These are phyloP conservation scores for Neocatenulostroma microsporum DNA, from an alignment of 2,329 filamentous ascomycete genomes.

Conservation along the genomic window DNA sequence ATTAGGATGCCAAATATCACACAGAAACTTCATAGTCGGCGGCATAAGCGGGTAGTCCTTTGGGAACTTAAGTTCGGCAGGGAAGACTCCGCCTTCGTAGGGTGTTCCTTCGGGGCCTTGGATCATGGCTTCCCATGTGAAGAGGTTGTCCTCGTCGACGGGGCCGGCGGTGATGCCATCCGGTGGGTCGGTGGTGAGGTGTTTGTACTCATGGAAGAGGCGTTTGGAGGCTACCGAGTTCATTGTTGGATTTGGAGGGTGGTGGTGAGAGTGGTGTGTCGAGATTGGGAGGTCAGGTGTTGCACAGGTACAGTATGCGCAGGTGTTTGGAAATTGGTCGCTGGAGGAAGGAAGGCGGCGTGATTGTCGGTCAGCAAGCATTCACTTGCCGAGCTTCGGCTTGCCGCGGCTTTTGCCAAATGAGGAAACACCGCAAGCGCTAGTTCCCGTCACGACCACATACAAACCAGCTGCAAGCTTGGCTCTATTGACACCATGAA, in stretches of 20 bases:
- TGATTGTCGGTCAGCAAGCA: too few relatives aligned
- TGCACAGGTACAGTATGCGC: too few relatives aligned
- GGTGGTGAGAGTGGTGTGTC: too few relatives aligned
- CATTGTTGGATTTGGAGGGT: slow-evolving; percentile 20
- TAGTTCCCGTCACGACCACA: too few relatives aligned
- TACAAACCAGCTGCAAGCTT: too few relatives aligned
- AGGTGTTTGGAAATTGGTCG: too few relatives aligned
- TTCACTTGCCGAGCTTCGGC: too few relatives aligned
- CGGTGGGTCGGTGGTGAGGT: slow-evolving; percentile 88
- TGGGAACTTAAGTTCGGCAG: slow-evolving; percentile 88
- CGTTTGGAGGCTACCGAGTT: slow-evolving; percentile 56
- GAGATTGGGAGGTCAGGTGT: too few relatives aligned
- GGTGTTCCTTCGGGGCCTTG: slow-evolving; percentile 92
- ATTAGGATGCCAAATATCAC: slow-evolving; percentile 94
- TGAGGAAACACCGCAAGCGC: too few relatives aligned
- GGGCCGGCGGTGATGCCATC: slow-evolving; percentile 96
- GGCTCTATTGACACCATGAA: too few relatives aligned
- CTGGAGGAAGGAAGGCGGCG: too few relatives aligned
- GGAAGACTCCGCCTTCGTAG: slow-evolving; percentile 92
- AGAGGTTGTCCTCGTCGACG: slow-evolving; percentile 86
- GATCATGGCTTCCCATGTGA: slow-evolving; percentile 93
- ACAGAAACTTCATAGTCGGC: slow-evolving; percentile 90
- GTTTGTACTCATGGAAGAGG: slow-evolving; percentile 92
- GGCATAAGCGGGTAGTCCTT: slow-evolving; percentile 95
- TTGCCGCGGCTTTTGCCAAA: too few relatives aligned